phyloP scores from a whole-genome alignment of 2,329 filamentous ascomycete species.

The Gaeumannomyces sp. region DNA sequence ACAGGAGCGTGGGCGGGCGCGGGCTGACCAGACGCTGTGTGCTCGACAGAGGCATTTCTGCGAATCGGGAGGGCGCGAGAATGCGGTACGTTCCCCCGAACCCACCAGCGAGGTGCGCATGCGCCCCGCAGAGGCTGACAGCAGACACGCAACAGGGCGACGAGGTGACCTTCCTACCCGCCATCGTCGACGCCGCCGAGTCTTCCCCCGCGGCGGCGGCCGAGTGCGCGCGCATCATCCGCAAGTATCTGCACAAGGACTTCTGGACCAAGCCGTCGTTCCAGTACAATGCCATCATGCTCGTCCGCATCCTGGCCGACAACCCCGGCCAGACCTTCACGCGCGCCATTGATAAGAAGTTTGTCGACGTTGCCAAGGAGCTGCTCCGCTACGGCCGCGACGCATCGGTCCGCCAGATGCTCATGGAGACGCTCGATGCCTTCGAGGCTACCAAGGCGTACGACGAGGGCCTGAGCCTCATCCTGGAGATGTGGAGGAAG shows the following conservation, averaged over 20 bases:
- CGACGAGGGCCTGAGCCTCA: constrained; percentile 64
- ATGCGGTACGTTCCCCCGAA: constrained; percentile 37
- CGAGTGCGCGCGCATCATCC: constrained; percentile 73
- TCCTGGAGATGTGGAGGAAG: constrained; percentile 84
- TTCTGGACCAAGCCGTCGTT: constrained; percentile 59
- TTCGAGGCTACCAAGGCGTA: constrained; percentile 66
- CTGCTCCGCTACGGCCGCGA: constrained; percentile 67
- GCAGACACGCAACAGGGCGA: constrained; percentile 52
- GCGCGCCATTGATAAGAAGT: constrained; percentile 81
- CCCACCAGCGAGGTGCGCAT: too few relatives aligned
- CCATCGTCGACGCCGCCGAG: constrained; percentile 91
- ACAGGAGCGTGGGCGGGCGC: constrained; percentile 4
- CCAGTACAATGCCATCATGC: constrained; percentile 96
- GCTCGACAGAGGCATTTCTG: constrained; percentile 66
- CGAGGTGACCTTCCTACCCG: constrained; percentile 86
- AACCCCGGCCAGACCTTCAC: constrained; percentile 90
- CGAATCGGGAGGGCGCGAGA: constrained; percentile 60
- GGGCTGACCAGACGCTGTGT: constrained; percentile 18
- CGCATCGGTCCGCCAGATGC: constrained; percentile 72
- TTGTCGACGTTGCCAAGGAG: constrained; percentile 68
- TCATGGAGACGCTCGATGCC: constrained; percentile 78
- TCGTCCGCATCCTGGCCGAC: constrained; percentile 83
- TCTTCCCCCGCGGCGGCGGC: constrained; percentile 81
- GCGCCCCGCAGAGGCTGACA: background rate
- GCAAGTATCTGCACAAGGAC: constrained; percentile 73